phyloP scores from a whole-genome alignment of 1,284 basidiomycete species.

The Cystobasidiaceae sp. region DNA sequence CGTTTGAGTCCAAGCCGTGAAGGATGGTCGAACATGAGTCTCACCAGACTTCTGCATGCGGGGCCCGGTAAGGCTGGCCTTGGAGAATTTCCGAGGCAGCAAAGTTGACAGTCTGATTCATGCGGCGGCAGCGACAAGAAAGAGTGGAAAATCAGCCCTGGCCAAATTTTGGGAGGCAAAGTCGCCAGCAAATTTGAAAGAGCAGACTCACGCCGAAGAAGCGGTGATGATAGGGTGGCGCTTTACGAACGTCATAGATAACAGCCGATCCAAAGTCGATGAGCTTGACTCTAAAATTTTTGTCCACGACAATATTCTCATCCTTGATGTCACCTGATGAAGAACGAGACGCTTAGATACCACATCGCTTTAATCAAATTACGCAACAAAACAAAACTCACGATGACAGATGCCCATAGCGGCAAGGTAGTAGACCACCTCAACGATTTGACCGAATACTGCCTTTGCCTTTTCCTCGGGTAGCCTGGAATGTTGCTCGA shows the following conservation, averaged over 20 bases:
- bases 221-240: constrained; percentile 50
- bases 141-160: neutral
- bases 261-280: constrained; percentile 90
- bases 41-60: constrained; percentile 76
- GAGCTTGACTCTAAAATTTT: constrained; percentile 64
- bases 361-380: neutral
- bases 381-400: neutral
- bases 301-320: constrained; percentile 81
- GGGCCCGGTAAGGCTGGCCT: constrained; percentile 60
- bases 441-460: constrained; percentile 80
- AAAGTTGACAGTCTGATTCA: constrained; percentile 60
- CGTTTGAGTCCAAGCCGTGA: neutral
- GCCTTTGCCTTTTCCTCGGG: constrained; percentile 71
- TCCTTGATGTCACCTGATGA: constrained; percentile 72
- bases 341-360: neutral
- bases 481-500: constrained; percentile 76
- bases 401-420: constrained; percentile 74
- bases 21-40: neutral
- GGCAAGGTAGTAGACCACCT: constrained; percentile 73
- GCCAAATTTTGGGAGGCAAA: neutral
- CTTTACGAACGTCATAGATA: constrained; percentile 61
- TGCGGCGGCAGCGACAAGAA: neutral
- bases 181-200: neutral
- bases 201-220: constrained; percentile 63
- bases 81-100: constrained; percentile 65